phyloP scores from a whole-genome alignment of 768 basidiomycete species.

The Obba rivulosa region DNA sequence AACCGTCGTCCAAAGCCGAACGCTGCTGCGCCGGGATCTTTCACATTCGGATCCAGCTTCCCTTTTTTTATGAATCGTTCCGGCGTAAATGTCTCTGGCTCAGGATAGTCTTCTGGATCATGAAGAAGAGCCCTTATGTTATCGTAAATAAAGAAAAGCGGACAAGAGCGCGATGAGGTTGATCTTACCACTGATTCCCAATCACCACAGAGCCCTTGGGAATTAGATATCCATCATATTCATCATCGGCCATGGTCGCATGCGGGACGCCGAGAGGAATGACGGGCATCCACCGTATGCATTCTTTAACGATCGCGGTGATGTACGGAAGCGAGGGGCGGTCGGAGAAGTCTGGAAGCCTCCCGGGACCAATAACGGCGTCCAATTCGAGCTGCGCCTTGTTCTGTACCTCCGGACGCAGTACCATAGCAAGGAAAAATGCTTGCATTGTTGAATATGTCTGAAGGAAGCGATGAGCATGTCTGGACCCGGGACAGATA shows the following conservation, averaged over 20 bases:
- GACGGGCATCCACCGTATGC: constrained; percentile 16
- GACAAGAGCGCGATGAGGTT: too few relatives aligned
- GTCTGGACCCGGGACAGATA: neutral
- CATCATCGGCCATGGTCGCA: neutral
- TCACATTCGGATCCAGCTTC: constrained; percentile 25
- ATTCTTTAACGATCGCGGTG: constrained; percentile 30
- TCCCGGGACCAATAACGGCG: constrained; percentile 29
- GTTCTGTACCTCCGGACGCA: constrained; percentile 25
- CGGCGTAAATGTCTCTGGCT: constrained; percentile 20
- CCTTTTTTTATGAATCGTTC: constrained; percentile 27
- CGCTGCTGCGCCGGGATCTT: constrained; percentile 24
- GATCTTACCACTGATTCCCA: constrained; percentile 6
- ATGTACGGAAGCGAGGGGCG: constrained; percentile 22
- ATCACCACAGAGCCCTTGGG: constrained; percentile 1
- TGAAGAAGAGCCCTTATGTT: constrained; percentile 26
- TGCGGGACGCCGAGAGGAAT: constrained; percentile 8
- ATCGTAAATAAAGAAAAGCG: too few relatives aligned
- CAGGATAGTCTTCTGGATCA: too few relatives aligned
- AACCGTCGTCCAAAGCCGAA: constrained; percentile 33
- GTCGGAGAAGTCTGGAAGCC: constrained; percentile 25
- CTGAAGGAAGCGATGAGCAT: neutral
- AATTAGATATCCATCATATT: neutral
- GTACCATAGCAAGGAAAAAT: constrained; percentile 30
- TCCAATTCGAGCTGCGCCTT: constrained; percentile 34
- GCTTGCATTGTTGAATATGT: constrained; percentile 16